Conservation (phyloP, 139 green algal species). For the Asterochloris erici region DNA sequence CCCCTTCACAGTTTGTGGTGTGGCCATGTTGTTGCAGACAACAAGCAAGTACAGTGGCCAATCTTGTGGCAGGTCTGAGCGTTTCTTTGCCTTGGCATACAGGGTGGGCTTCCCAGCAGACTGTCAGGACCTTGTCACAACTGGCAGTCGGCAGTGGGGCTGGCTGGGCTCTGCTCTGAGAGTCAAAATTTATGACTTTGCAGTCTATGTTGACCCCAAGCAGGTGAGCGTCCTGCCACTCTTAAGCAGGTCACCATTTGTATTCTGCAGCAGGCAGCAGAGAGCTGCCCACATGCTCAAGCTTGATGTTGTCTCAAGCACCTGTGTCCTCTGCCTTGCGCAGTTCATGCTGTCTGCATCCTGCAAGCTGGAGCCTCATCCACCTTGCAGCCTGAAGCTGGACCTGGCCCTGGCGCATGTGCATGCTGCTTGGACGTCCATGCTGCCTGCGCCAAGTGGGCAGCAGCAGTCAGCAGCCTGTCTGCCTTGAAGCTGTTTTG, state of each 20-base stretch:
- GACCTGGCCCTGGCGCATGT: neutral
- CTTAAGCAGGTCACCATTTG: neutral
- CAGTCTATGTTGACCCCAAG: constrained; percentile 56
- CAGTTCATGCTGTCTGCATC: neutral
- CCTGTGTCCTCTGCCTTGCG: neutral
- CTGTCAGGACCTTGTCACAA: constrained; percentile 49
- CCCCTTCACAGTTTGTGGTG: too few relatives aligned
- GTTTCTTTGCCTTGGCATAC: too few relatives aligned
- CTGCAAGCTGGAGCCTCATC: neutral
- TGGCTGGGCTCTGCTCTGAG: constrained; percentile 42
- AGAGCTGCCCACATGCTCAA: neutral
- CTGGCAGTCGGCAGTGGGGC: constrained; percentile 47
- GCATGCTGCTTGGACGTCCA: too few relatives aligned
- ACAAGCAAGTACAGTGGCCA: too few relatives aligned
- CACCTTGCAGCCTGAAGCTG: neutral
- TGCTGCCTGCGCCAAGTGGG: too few relatives aligned
- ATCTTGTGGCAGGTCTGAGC: too few relatives aligned
- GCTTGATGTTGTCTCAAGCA: neutral
- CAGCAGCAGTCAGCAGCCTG: too few relatives aligned
- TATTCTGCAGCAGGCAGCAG: neutral
- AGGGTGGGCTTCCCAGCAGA: neutral
- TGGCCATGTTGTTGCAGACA: too few relatives aligned
- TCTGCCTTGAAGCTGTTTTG: too few relatives aligned
- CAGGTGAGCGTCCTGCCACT: constrained; percentile 16
- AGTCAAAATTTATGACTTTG: constrained; percentile 78